Evolutionary conservation across 2,329 filamentous ascomycete genomes (phyloP), one percentile per base, ranked within the genome.

Genomic region (Amauroascus niger): DNA sequence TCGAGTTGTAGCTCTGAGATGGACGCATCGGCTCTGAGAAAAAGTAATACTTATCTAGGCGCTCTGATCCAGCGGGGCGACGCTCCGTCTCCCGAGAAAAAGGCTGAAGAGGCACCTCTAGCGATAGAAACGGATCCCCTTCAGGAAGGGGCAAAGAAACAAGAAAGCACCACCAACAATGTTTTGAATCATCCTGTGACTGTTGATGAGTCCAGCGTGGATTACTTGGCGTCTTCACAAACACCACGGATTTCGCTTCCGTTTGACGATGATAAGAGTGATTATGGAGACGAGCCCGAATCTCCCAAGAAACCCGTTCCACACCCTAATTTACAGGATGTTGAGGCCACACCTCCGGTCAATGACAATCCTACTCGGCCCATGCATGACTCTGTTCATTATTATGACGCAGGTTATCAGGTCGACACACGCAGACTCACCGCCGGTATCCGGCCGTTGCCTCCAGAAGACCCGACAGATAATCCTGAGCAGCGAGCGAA

Each of bases 401-500:
- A 60, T 24, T 57, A 57, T 54, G 49, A 63, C 32, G 53, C 30
- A 40, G 53, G 54, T 16, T 56, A 59, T 40, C 55, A 55, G 30
- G 69, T 70, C 53, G 70, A 75, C 61, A 70, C 70, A 45, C 75
- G 74, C 56, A 71, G 79, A 55, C 65, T 81, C 52, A 81, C 78
- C 2, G 76, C 82, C 68, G 79, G 80, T 47, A 64, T 95, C 69
- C 85, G 93, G 14, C 93, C 93, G 20, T 77, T 98, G 58, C 93
- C 93, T 4, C 88, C 89, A 33, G 84, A 90, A 64, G 87, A 95
- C 59, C 82, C 87, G 41, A 81, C 84, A 2, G 93, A 97, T 66
- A 91, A 96, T 66, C 89, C 93, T 0, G 93, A 97, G 69, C 84
- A 91, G 64, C 83, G 93, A 63, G 93, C 93, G 59, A 97, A 96